phyloP scores from a whole-genome alignment of 768 basidiomycete genomes.

The Trametes maxima region DNA sequence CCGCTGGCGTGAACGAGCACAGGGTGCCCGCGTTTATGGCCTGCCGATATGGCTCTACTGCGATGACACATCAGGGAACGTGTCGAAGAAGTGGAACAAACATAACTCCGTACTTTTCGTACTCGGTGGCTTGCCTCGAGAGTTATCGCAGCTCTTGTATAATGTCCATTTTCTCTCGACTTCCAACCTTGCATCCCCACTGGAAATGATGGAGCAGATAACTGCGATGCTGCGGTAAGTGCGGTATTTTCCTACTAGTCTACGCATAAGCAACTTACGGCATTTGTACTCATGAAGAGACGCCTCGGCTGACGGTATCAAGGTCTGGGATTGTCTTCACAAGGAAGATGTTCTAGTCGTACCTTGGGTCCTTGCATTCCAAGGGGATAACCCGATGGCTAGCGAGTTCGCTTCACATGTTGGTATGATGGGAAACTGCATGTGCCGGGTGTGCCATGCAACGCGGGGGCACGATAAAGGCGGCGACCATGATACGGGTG shows the following conservation, averaged over 20 bases:
- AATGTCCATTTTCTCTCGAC: slow-evolving; percentile 45
- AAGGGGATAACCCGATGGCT: slow-evolving; percentile 50
- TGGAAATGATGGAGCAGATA: slow-evolving; percentile 44
- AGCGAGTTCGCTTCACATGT: slow-evolving; percentile 47
- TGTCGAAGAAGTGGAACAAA: slow-evolving; percentile 50
- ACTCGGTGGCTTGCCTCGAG: slow-evolving; percentile 38
- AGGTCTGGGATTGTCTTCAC: slow-evolving; percentile 15
- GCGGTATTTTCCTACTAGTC: slow-evolving; percentile 6
- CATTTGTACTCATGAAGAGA: not conserved
- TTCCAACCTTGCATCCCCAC: slow-evolving; percentile 42
- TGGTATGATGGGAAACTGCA: slow-evolving; percentile 40
- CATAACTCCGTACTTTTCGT: slow-evolving; percentile 44
- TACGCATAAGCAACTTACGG: not conserved
- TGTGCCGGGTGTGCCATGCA: slow-evolving; percentile 35
- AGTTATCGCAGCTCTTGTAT: slow-evolving; percentile 32
- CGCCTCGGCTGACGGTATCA: not conserved
- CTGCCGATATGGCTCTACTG: slow-evolving; percentile 41
- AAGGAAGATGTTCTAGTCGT: not conserved
- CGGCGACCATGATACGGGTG: too few species aligned
- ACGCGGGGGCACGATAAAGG: too few species aligned
- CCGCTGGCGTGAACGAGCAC: not conserved
- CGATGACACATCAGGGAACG: slow-evolving; percentile 48
- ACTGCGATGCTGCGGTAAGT: slow-evolving; percentile 34
- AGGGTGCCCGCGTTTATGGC: not conserved
- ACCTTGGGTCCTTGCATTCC: slow-evolving; percentile 10